Conservation (phyloP, 2,329 filamentous ascomycete species). For the Trichothecium sympodiale region DNA sequence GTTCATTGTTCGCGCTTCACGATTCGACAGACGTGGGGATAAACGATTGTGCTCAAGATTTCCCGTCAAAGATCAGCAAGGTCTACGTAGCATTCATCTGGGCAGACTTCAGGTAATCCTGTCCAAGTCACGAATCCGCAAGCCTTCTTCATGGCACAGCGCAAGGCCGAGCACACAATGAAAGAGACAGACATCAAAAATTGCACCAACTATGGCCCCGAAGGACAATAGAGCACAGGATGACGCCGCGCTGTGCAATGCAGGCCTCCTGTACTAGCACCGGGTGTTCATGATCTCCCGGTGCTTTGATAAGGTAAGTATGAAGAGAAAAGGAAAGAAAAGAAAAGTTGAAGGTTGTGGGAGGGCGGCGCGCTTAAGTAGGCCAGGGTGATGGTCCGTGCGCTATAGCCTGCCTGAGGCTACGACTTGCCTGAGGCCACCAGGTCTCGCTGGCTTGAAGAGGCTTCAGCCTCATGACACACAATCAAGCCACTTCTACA, state of each 20-base stretch:
- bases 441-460: too few species aligned
- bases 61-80: too few species aligned
- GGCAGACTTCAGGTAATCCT: too few species aligned
- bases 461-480: too few species aligned
- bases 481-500: too few species aligned
- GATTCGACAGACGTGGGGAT: too few species aligned
- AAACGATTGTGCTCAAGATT: too few species aligned
- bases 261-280: constrained; percentile 32
- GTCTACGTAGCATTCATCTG: too few species aligned
- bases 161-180: constrained; percentile 25
- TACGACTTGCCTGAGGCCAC: too few species aligned
- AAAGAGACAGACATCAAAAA: constrained; percentile 39
- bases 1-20: too few species aligned
- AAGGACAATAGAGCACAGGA: constrained; percentile 37
- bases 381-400: background rate
- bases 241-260: constrained; percentile 42
- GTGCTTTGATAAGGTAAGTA: constrained; percentile 39
- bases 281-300: constrained; percentile 31
- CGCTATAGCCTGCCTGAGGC: background rate
- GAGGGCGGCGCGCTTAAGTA: background rate
- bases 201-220: constrained; percentile 37
- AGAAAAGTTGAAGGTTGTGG: constrained; percentile 2
- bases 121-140: too few species aligned
- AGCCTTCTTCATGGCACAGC: constrained; percentile 33
- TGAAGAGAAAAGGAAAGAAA: constrained; percentile 26